Percentiles rank a stretch among this genome's conserved stretches.
Evolutionary conservation across 202 grass and related monocot genomes (phyloP).

Genomic region (Zoysia matrella): DNA sequence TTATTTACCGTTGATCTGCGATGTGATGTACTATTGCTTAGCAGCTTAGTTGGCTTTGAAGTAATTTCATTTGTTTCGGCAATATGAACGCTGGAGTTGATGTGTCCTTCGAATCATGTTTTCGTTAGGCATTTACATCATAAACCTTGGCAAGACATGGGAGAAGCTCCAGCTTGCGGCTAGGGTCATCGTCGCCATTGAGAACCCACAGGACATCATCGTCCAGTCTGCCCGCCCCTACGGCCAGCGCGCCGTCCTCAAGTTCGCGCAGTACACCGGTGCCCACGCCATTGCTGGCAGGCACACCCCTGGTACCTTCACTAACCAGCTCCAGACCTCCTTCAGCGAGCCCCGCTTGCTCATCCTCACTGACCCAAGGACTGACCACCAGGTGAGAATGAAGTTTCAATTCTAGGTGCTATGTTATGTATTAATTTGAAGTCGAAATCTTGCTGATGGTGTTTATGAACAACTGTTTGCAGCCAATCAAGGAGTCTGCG

Average conservation of each 20-base stretch:
- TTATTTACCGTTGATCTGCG: neutral
- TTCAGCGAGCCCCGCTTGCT: constrained; percentile 95
- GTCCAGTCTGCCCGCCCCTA: constrained; percentile 96
- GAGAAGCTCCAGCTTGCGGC: constrained; percentile 92
- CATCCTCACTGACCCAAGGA: constrained; percentile 89
- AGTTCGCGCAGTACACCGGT: constrained; percentile 98
- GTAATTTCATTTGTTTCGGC: neutral
- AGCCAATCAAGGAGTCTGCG: constrained; percentile 95
- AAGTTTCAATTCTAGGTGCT: neutral
- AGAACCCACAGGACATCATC: constrained; percentile 96
- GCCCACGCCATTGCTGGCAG: constrained; percentile 90
- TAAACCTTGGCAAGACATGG: constrained; percentile 94
- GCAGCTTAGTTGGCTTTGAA: neutral
- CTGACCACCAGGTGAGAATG: constrained; percentile 81
- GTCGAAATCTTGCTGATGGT: neutral
- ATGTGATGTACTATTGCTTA: neutral
- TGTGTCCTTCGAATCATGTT: neutral
- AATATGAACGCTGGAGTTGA: neutral
- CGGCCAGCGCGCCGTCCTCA: constrained; percentile 91
- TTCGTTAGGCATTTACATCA: constrained; percentile 81
- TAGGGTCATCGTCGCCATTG: constrained; percentile 85
- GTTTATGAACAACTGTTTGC: neutral
- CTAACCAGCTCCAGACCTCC: constrained; percentile 90
- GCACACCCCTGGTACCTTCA: constrained; percentile 98
- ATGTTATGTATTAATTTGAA: neutral